phyloP scores from a whole-genome alignment of 768 basidiomycete genomes.

The Termitomyces sp. region DNA sequence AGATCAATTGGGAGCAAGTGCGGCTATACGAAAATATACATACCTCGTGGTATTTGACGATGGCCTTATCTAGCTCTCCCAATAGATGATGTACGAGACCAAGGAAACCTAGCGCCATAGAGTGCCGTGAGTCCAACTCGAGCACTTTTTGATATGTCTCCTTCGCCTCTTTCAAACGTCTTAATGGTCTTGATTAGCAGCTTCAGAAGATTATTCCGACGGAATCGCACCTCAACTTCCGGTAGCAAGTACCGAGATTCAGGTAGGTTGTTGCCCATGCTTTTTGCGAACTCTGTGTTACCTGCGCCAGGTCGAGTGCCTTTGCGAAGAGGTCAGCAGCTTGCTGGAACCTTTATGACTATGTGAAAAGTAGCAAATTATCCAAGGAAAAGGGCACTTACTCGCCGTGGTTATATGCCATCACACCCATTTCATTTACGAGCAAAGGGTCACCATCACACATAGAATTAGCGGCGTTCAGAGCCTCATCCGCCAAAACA shows the following conservation, averaged over 20 bases:
- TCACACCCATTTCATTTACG: constrained; percentile 89
- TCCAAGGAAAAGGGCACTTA: constrained; percentile 29
- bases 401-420: constrained; percentile 85
- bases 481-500: constrained; percentile 78
- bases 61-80: constrained; percentile 71
- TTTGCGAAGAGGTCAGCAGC: constrained; percentile 69
- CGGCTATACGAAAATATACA: constrained; percentile 12
- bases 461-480: constrained; percentile 74
- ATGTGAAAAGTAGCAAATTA: not conserved
- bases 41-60: constrained; percentile 91
- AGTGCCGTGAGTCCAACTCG: constrained; percentile 80
- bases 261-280: constrained; percentile 89
- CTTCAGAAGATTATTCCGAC: not conserved
- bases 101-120: constrained; percentile 77
- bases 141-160: constrained; percentile 73
- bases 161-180: constrained; percentile 60
- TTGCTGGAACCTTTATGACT: constrained; percentile 50
- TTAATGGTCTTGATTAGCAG: constrained; percentile 14
- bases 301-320: constrained; percentile 76
- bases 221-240: constrained; percentile 65
- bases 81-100: constrained; percentile 85
- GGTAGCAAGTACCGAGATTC: constrained; percentile 86
- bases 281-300: constrained; percentile 78
- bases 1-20: not conserved
- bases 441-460: constrained; percentile 87